Percentiles rank a stretch among this genome's conserved stretches.
phyloP scores from a whole-genome alignment of 108 stramenopile genomes.

The Nannochloropsis oceanica region DNA sequence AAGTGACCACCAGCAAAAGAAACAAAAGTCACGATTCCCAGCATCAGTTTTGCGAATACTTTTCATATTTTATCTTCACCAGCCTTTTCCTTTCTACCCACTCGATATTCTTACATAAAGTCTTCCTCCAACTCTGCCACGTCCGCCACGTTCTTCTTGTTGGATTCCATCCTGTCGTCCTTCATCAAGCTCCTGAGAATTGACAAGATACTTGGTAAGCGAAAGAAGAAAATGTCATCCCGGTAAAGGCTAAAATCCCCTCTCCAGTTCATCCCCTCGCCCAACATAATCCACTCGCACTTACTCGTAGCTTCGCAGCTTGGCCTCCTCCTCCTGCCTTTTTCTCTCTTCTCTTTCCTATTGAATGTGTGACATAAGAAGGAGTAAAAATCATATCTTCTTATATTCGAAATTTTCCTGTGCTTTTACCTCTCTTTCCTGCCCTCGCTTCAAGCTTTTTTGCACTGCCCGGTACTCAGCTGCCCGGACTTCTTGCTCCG shows the following conservation, averaged over 20 bases:
- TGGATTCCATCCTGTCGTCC: conserved; percentile 11
- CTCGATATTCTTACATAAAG: conserved; percentile 10
- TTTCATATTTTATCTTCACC: too few species aligned
- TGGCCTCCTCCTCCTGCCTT: not conserved
- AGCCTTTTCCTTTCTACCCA: too few species aligned
- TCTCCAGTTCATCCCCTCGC: too few species aligned
- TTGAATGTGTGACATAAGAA: not conserved
- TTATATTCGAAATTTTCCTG: not conserved
- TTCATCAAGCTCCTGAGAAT: conserved; percentile 1
- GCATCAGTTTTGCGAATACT: too few species aligned
- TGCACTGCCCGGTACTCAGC: not conserved
- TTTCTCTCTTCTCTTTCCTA: conserved; percentile 6
- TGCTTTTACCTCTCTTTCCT: not conserved
- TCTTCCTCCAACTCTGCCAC: conserved; percentile 28
- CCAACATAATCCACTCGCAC: not conserved
- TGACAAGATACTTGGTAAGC: not conserved
- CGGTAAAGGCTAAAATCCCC: too few species aligned
- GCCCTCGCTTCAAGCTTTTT: not conserved
- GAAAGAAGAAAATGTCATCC: too few species aligned
- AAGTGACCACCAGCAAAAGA: too few species aligned
- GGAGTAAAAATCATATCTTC: too few species aligned
- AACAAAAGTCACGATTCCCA: too few species aligned
- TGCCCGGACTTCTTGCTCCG: conserved; percentile 4
- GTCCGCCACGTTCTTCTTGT: conserved; percentile 11
- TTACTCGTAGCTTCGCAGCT: conserved; percentile 27